Evolutionary conservation across 495 filamentous ascomycete genomes (phyloP).

Genomic region (Lophiotrema nucula): DNA sequence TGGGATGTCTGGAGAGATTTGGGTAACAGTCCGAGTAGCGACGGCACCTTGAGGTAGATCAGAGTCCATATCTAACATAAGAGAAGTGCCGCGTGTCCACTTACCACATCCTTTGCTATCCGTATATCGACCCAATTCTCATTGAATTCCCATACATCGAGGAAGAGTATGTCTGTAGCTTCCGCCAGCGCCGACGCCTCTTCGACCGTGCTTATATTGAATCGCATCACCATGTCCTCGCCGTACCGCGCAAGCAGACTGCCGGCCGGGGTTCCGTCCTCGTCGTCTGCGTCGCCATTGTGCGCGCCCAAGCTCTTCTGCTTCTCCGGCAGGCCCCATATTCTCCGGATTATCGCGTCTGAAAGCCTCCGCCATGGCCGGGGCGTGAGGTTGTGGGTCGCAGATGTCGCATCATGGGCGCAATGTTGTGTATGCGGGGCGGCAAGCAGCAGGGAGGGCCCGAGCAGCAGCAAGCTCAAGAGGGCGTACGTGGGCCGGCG

Average conservation of each 20-base stretch:
- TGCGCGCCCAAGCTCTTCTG: constrained; percentile 19
- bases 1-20: constrained; percentile 69
- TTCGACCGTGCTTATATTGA: constrained; percentile 67
- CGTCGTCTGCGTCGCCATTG: neutral
- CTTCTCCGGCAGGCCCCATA: constrained; percentile 56
- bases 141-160: constrained; percentile 89
- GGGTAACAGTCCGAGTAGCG: constrained; percentile 82
- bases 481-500: constrained; percentile 24
- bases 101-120: constrained; percentile 71
- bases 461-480: constrained; percentile 29
- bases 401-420: neutral
- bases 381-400: constrained; percentile 4
- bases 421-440: constrained; percentile 23
- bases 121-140: constrained; percentile 85
- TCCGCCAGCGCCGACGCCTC: constrained; percentile 72
- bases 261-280: neutral
- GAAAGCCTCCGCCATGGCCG: constrained; percentile 55
- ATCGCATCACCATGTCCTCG: constrained; percentile 81
- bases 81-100: constrained; percentile 27
- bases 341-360: constrained; percentile 60
- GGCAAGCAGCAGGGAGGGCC: constrained; percentile 24
- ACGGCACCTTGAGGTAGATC: constrained; percentile 55
- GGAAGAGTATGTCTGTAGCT: constrained; percentile 70
- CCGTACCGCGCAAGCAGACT: constrained; percentile 67
- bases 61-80: neutral